Conservation (phyloP, 306 rosid genomes). For the Lablab purpureus region DNA sequence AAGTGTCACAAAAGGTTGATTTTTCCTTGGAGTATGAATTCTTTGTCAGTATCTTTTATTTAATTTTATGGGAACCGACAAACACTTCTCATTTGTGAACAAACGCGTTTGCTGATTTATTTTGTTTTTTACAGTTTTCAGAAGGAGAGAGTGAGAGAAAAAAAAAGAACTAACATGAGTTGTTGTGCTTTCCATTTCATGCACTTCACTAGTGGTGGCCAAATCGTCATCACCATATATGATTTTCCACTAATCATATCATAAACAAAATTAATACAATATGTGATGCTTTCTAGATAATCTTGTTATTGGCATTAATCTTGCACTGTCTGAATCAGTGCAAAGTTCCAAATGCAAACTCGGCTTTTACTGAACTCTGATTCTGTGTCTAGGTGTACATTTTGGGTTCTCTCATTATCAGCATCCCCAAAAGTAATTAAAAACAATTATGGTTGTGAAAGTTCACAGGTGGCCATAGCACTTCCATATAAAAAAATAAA, state of each 20-base stretch:
- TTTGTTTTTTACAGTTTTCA: conserved; percentile 12
- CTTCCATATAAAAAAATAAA: neutral
- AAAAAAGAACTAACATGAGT: neutral
- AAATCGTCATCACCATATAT: conserved; percentile 1
- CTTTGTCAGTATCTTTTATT: conserved; percentile 37
- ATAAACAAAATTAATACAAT: conserved; percentile 22
- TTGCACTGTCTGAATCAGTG: neutral
- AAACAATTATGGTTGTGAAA: neutral
- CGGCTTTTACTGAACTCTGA: conserved; percentile 2
- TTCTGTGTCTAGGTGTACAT: neutral
- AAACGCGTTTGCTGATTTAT: conserved; percentile 42
- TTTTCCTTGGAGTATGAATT: conserved; percentile 29
- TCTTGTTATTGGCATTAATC: no score
- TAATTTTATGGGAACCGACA: conserved; percentile 49
- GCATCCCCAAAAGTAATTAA: neutral
- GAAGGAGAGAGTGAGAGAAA: conserved; percentile 10
- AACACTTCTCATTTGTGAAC: conserved; percentile 29
- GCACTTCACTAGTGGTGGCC: conserved; percentile 5
- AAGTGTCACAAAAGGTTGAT: conserved; percentile 35
- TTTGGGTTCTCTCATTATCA: conserved; percentile 18
- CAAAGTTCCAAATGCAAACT: conserved; percentile 17
- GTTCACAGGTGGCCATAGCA: neutral
- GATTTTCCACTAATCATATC: conserved; percentile 50
- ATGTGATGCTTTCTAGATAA: no score
- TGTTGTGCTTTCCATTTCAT: conserved; percentile 28